Conservation (phyloP, 352 stramenopile genomes). For the Globisporangium uncinulatum region DNA sequence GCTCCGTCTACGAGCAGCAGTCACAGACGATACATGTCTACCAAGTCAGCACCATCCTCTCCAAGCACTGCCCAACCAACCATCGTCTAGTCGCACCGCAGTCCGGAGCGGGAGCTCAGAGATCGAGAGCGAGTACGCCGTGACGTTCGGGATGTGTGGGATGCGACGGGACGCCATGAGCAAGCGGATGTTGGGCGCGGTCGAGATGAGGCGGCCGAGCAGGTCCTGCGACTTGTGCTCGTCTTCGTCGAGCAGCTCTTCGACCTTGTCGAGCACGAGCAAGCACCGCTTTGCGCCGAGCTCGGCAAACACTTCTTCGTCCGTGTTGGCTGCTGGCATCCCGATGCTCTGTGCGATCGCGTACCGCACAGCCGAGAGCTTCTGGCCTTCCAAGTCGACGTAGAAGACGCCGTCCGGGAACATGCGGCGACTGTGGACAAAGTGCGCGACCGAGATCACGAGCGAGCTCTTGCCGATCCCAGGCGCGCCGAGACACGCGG, state of each 20-base stretch:
- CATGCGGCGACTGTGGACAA: slow-evolving; percentile 70
- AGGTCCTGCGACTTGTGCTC: slow-evolving; percentile 66
- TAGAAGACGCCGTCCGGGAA: slow-evolving; percentile 81
- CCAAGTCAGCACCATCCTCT: background rate
- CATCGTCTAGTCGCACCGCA: slow-evolving; percentile 28
- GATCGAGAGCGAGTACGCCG: slow-evolving; percentile 70
- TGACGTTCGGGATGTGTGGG: slow-evolving; percentile 74
- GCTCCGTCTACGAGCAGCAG: slow-evolving; percentile 39
- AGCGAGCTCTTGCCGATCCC: slow-evolving; percentile 82
- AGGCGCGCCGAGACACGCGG: slow-evolving; percentile 61
- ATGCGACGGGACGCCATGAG: slow-evolving; percentile 66
- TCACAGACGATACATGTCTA: background rate
- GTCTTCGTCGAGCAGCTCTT: slow-evolving; percentile 74
- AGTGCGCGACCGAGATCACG: slow-evolving; percentile 76
- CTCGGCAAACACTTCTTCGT: slow-evolving; percentile 78
- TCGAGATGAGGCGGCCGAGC: slow-evolving; percentile 62
- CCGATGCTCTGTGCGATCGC: slow-evolving; percentile 77
- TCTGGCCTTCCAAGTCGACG: slow-evolving; percentile 77
- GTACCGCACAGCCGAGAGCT: slow-evolving; percentile 73
- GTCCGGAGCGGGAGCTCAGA: slow-evolving; percentile 63
- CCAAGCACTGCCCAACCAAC: background rate
- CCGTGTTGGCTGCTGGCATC: slow-evolving; percentile 61
- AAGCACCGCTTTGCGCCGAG: slow-evolving; percentile 61
- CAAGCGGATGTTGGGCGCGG: slow-evolving; percentile 59
- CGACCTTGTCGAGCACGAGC: slow-evolving; percentile 75